Conservation (phyloP, 345 rosid species). For the Melaleuca alternifolia region DNA sequence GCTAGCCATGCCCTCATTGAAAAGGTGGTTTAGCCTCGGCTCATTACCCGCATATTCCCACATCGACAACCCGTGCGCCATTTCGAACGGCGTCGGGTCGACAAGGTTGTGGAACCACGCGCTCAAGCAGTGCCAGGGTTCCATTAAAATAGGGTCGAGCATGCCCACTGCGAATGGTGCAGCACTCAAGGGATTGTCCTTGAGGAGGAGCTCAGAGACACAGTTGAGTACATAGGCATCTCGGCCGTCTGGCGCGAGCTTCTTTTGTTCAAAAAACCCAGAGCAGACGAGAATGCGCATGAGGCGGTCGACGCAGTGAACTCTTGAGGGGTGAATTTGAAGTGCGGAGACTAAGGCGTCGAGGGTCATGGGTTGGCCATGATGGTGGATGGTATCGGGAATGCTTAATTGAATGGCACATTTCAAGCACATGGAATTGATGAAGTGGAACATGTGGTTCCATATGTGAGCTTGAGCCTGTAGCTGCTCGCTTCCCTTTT, state of each 20-base stretch:
- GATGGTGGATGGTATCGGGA: conserved; percentile 22
- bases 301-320: conserved; percentile 4
- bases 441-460: conserved; percentile 4
- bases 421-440: conserved; percentile 29
- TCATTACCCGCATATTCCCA: conserved; percentile 2
- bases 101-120: conserved; percentile 12
- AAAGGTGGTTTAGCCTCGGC: neutral
- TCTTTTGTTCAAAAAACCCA: conserved; percentile 7
- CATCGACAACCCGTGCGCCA: neutral
- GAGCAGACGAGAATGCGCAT: conserved; percentile 23
- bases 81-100: conserved; percentile 3
- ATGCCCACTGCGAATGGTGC: neutral
- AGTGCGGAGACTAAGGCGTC: conserved; percentile 6
- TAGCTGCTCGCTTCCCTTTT: neutral
- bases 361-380: conserved; percentile 21
- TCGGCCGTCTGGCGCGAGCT: neutral
- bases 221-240: conserved; percentile 10
- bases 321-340: conserved; percentile 5
- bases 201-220: conserved; percentile 9
- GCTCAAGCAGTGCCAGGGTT: conserved; percentile 9
- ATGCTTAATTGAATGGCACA: conserved; percentile 29
- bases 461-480: conserved; percentile 16
- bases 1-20: conserved; percentile 18
- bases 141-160: conserved; percentile 3
- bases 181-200: neutral